Conservation (phyloP, 306 rosid genomes). For the Vigna unguiculata region DNA sequence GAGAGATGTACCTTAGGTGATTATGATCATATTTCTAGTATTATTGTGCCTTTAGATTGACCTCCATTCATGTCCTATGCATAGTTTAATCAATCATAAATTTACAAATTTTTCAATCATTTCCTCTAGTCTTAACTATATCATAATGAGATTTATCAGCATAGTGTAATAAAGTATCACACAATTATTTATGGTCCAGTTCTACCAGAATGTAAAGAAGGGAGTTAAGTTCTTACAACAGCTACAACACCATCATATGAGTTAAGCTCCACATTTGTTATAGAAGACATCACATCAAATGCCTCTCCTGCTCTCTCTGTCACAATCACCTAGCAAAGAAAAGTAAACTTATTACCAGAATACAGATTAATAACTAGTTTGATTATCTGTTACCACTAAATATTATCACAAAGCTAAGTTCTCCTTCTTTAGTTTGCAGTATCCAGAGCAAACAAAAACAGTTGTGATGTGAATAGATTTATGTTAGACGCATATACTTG, state of each 20-base stretch:
- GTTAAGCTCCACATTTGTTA: constrained; percentile 68
- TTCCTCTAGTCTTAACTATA: not conserved
- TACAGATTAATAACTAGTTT: constrained; percentile 8
- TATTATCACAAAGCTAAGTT: constrained; percentile 27
- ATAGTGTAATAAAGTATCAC: constrained; percentile 2
- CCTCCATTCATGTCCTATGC: not conserved
- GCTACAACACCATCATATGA: constrained; percentile 88
- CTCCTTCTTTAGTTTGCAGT: constrained; percentile 16
- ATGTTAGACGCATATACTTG: constrained; percentile 3
- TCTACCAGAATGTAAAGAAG: constrained; percentile 28
- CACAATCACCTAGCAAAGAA: constrained; percentile 75
- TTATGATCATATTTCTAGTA: not conserved
- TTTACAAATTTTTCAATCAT: not conserved
- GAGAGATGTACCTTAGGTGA: not conserved
- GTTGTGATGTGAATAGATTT: constrained; percentile 3
- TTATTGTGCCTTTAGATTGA: not conserved
- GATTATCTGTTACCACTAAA: constrained; percentile 12
- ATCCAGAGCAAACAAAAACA: constrained; percentile 12
- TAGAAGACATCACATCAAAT: constrained; percentile 72
- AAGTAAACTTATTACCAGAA: constrained; percentile 36
- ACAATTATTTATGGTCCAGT: constrained; percentile 5
- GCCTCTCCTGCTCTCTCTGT: constrained; percentile 92
- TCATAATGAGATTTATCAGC: not conserved
- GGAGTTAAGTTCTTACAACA: constrained; percentile 72
- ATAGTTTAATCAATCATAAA: not conserved